Base-by-base conservation (phyloP, 2,329 filamentous ascomycete species). In the Scedosporium aurantiacum region DNA sequence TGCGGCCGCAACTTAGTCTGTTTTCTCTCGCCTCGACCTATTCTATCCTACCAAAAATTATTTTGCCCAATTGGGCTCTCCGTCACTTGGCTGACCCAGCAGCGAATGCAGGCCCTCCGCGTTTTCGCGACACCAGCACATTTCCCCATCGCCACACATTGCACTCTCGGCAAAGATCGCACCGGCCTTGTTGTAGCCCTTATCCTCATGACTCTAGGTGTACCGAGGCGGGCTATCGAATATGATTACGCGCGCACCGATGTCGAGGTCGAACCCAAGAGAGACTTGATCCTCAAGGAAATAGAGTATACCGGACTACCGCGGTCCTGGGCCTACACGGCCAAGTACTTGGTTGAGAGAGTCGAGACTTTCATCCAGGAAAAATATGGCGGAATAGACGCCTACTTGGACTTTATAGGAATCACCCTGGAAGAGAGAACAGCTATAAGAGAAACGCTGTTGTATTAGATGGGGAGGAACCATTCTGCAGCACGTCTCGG, bases 161-260 rank as follows among this genome's bases (percentile, higher is more conserved):
- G 91, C 72, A 94, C 91, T 0, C 90, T 95, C 68, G 91, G 91
- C 62, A 96, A 96, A 70, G 91, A 96, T 69, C 82, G 91, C 2
- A 76, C 74, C 61, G 91, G 91, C 0, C 75, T 96, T 12, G 77
- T 89, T 10, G 77, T 90, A 4, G 76, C 88, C 47, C 75, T 96
- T 3, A 72, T 88, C 0, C 74, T 95, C 21, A 78, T 93, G 67
- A 74, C 89, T 10, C 76, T 89, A 3, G 74, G 73, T 6, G 72
- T 89, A 1, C 82, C 84, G 0, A 62, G 77, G 1, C 70, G 78
- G 0, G 87, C 84, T 2, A 85, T 95, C 50, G 77, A 83, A 61
- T 69, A 85, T 64, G 91, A 96, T 73, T 96, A 96, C 71, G 72
- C 80, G 63, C 78, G 87, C 25, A 90, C 87, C 2, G 78, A 80